These are phyloP conservation scores for Gnomoniopsis smithogilvyi DNA, from an alignment of 2,329 filamentous ascomycete genomes.

Conservation along the genomic window DNA sequence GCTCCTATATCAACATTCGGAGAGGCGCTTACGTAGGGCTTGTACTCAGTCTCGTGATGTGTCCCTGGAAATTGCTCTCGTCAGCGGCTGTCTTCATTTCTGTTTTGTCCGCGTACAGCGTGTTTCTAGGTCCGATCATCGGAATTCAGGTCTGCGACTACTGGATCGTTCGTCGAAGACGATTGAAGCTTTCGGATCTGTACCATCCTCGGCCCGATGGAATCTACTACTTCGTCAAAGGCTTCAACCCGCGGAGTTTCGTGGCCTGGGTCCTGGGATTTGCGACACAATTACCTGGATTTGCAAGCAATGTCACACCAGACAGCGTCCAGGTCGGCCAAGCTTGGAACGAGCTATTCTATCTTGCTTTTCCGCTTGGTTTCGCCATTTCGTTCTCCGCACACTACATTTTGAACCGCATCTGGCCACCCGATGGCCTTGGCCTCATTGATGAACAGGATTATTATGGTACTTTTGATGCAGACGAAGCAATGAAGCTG, in stretches of 20 bases:
- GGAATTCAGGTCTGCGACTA: conserved; percentile 17
- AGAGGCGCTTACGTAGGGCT: conserved; percentile 36
- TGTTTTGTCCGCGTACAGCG: conserved; percentile 38
- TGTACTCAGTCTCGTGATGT: not conserved
- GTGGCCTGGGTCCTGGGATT: conserved; percentile 18
- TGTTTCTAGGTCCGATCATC: conserved; percentile 18
- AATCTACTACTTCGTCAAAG: conserved; percentile 16
- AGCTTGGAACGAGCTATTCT: conserved; percentile 13
- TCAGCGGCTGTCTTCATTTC: conserved; percentile 43
- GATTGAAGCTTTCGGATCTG: conserved; percentile 23
- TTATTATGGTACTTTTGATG: conserved; percentile 5
- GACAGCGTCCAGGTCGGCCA: conserved; percentile 5
- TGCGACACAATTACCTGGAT: conserved; percentile 12
- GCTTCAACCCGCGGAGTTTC: conserved; percentile 17
- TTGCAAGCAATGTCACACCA: conserved; percentile 9
- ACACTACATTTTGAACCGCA: conserved; percentile 6
- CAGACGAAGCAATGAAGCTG: conserved; percentile 10
- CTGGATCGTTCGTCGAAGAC: conserved; percentile 11
- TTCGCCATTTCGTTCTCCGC: conserved; percentile 15
- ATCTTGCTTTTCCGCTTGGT: conserved; percentile 12
- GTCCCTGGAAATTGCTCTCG: conserved; percentile 48
- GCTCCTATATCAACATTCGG: conserved; percentile 53
- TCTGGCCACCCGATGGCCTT: conserved; percentile 7
- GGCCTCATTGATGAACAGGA: conserved; percentile 6
- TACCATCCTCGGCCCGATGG: conserved; percentile 13